Evolutionary conservation across 805 yeast genomes (phyloP), one percentile per base, ranked within the genome.

Genomic region (Pichia ethanolica): DNA sequence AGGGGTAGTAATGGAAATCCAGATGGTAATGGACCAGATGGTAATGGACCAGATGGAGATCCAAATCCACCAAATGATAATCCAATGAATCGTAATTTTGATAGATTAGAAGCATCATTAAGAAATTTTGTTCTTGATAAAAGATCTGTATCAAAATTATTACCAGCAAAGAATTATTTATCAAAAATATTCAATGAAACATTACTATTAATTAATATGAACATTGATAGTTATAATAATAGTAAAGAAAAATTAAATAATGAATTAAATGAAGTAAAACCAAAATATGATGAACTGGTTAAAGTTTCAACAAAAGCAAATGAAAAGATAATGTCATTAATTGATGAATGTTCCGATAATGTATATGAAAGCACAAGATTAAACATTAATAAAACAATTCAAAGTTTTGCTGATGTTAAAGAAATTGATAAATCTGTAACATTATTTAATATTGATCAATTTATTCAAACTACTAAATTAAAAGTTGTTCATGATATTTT

Each of bases 131-230:
- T 93, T 5, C 72, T 93, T 26, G 96, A 91, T 56, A 93, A 90
- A 59, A 77, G 99, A 59, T 81, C 97, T 0, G 65, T 86, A 10
- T 89, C 98, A 0, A 93, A 93, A 63, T 71, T 93, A 12, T 76
- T 88, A 35, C 99, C 99, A 0, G 98, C 97, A 0, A 89, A 89
- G 61, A 90, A 83, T n/a, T 93, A 86, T 58, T 68, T 91, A 32
- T 53, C 73, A 20, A 91, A 89, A 58, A 61, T 90, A 11, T 74
- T 86, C 39, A 64, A 65, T 26, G 99, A 93, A 59, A 60, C 91
- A 39, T 69, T 70, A 45, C 66, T 69, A 1, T 70, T 93, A 25
- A 75, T 95, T 0, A 67, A 72, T 9, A 67, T 78, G n/a, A 93
- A 90, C 62, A 73, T 79, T 45, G 65, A 72, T n/a, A 68, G 77